phyloP scores from a whole-genome alignment of 345 rosid genomes.

The Turnera subulata region DNA sequence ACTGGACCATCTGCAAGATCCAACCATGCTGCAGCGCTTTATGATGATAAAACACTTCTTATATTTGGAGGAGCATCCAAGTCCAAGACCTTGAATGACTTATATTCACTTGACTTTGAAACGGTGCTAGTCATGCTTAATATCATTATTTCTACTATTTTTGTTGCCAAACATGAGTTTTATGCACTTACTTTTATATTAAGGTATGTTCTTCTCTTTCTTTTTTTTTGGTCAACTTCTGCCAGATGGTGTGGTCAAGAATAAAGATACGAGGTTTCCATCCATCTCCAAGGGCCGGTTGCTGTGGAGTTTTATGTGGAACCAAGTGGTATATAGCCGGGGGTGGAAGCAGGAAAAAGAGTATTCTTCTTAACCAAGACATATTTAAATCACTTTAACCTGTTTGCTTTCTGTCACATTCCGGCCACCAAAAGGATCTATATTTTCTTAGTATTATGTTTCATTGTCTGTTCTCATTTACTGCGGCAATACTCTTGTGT shows the following conservation, averaged over 20 bases:
- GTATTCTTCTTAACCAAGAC: constrained; percentile 39
- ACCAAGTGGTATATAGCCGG: constrained; percentile 95
- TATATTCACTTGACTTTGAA: constrained; percentile 95
- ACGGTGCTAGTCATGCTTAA: constrained; percentile 40
- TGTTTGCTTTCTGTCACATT: background rate
- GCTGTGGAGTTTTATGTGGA: constrained; percentile 87
- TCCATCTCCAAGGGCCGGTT: constrained; percentile 92
- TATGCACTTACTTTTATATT: background rate
- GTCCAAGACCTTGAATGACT: constrained; percentile 76
- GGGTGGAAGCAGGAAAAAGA: constrained; percentile 94
- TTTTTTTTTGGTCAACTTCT: no score
- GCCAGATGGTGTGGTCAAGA: constrained; percentile 94
- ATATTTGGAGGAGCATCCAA: constrained; percentile 88
- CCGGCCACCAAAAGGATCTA: background rate
- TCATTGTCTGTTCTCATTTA: no score
- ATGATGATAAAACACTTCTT: constrained; percentile 70
- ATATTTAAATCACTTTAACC: background rate
- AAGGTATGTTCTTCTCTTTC: constrained; percentile 2
- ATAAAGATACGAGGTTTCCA: constrained; percentile 87
- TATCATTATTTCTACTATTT: constrained; percentile 4
- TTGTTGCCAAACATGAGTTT: background rate
- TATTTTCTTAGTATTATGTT: no score
- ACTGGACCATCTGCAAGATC: constrained; percentile 82
- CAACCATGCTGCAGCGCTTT: constrained; percentile 82
- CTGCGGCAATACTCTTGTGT: no score